Evolutionary conservation across 2,329 filamentous ascomycete species (phyloP), one percentile per base, ranked within the genome.

Genomic region (Beauveria medogensis): DNA sequence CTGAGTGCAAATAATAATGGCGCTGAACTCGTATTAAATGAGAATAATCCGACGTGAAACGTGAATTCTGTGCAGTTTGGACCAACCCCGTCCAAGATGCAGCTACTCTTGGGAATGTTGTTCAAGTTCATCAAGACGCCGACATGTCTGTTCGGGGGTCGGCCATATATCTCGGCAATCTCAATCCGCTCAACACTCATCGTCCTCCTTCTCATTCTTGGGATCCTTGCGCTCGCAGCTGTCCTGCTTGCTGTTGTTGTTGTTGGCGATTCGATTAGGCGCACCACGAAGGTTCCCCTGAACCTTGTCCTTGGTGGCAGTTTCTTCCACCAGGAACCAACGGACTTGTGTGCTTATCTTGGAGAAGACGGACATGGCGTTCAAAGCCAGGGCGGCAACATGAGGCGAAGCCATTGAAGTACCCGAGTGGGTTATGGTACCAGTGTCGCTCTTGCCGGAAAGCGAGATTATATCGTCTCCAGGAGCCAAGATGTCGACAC

Each of bases 311-410:
- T 46, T 46, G 5, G 8, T 24, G 44, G 44, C 44, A 1, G 44
- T 46, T 22, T 22, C n/a, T 46, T 46, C 44, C 12, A 46, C 44
- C 12, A 46, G 44, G 10, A 46, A 46, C 9, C 2, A 46, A 46
- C 44, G 20, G 20, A 46, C 44, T 78, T 24, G 8, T 5, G 9
- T 24, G 44, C 9, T 14, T 5, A 14, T 10, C 44, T 46, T 20
- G 20, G n/a, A 79, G 20, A 86, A 76, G 7, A 86, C 83, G 76
- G 87, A 87, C 72, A 87, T 82, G 78, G 44, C 44, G 20, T 46
- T 46, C 20, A 46, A 46, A 46, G 44, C 44, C 44, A 82, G 57
- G 3, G 9, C 44, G 10, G 72, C 67, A 59, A 78, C 68, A 57
- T 77, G 74, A 37, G 76, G 76, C 20, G 69, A 63, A 5, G 76